These are phyloP conservation scores for Populus hybrid DNA, from an alignment of 441 rosid species.

Conservation along the genomic window DNA sequence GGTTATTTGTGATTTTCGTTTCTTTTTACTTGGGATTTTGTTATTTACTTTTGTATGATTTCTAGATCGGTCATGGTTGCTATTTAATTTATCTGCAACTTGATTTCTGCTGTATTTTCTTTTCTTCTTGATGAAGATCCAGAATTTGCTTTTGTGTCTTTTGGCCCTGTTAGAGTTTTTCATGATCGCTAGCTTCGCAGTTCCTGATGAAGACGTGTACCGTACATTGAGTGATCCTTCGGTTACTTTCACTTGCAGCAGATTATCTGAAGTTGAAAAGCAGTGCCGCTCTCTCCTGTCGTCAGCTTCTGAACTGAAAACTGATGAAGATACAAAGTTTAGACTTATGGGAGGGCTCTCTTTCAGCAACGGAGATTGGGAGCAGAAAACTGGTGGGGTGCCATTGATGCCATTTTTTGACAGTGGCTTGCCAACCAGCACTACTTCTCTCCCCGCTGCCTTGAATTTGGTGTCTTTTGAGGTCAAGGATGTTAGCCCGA, in stretches of 20 bases:
- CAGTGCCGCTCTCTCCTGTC: slow-evolving; percentile 18
- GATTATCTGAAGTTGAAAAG: slow-evolving; percentile 13
- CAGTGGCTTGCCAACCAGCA: background rate
- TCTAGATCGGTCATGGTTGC: too few species aligned
- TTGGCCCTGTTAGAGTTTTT: background rate
- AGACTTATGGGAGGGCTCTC: slow-evolving; percentile 11
- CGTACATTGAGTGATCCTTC: slow-evolving; percentile 7
- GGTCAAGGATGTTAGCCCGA: slow-evolving; percentile 4
- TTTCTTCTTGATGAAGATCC: background rate
- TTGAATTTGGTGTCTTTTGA: slow-evolving; percentile 13
- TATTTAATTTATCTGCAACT: too few species aligned
- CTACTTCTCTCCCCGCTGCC: background rate
- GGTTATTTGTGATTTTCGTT: too few species aligned
- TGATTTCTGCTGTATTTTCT: background rate
- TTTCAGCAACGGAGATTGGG: slow-evolving; percentile 19
- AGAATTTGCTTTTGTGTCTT: background rate
- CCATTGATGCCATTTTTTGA: slow-evolving; percentile 23
- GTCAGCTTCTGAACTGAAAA: slow-evolving; percentile 19
- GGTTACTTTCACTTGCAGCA: slow-evolving; percentile 3
- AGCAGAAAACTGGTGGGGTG: slow-evolving; percentile 1
- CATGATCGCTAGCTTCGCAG: background rate
- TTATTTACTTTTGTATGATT: too few species aligned
- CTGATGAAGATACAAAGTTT: background rate
- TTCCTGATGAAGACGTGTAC: slow-evolving; percentile 1
- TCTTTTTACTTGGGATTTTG: too few species aligned